Percentiles rank a stretch among this genome's conserved stretches.
Conservation (phyloP, 2,329 filamentous ascomycete species). For the Trichophyton schoenleinii region DNA sequence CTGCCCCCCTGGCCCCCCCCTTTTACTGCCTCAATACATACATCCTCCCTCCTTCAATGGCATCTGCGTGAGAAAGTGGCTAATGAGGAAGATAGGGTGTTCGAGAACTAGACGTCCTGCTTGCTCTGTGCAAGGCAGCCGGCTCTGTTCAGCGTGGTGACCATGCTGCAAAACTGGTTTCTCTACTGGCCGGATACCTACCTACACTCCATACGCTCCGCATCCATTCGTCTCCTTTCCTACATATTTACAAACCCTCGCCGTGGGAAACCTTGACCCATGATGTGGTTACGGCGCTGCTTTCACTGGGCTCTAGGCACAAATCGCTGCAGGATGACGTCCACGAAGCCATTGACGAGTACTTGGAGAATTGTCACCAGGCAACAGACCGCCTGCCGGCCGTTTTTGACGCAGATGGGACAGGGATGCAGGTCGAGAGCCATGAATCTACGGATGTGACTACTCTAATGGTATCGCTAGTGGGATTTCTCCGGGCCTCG, state of each 20-base stretch:
- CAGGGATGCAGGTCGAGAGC: conserved; percentile 23
- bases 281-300: conserved; percentile 64
- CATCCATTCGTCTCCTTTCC: conserved; percentile 67
- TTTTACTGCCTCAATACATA: too few species aligned
- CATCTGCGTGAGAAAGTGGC: background rate
- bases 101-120: conserved; percentile 79
- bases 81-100: conserved; percentile 47
- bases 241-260: conserved; percentile 70
- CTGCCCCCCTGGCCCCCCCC: background rate
- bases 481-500: conserved; percentile 79
- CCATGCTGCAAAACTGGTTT: conserved; percentile 65
- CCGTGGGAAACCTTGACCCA: conserved; percentile 76
- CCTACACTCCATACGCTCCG: conserved; percentile 70
- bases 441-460: conserved; percentile 56
- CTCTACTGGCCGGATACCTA: conserved; percentile 71
- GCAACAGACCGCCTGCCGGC: conserved; percentile 46
- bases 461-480: conserved; percentile 68
- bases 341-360: conserved; percentile 54
- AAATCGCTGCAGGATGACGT: conserved; percentile 54
- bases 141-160: conserved; percentile 57
- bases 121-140: conserved; percentile 84
- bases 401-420: conserved; percentile 44
- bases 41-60: background rate
- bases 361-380: conserved; percentile 57
- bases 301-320: conserved; percentile 68